phyloP scores from a whole-genome alignment of 371 early-diverging fungal species.

The Saksenaea vasiformis region DNA sequence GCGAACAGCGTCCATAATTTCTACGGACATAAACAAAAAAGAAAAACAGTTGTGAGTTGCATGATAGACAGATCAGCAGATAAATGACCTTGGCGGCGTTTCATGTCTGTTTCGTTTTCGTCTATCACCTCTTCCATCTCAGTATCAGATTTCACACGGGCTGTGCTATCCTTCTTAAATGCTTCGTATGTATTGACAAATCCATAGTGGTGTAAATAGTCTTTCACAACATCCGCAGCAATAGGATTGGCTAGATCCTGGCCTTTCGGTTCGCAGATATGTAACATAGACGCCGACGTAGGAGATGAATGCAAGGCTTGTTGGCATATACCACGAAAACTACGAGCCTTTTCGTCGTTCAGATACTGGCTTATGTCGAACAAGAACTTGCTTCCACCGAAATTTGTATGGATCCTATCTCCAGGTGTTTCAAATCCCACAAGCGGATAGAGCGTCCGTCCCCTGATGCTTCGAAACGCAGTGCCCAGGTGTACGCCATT shows the following conservation, averaged over 20 bases:
- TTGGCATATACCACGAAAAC: background rate
- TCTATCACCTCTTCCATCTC: background rate
- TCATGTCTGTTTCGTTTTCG: background rate
- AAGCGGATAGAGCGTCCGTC: constrained; percentile 63
- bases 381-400: constrained; percentile 66
- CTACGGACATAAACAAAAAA: constrained; percentile 23
- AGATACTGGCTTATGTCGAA: constrained; percentile 69
- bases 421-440: constrained; percentile 86
- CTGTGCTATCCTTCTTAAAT: constrained; percentile 45
- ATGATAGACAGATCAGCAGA: no score
- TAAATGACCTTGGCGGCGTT: background rate
- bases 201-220: constrained; percentile 71
- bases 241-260: constrained; percentile 20
- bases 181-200: constrained; percentile 59
- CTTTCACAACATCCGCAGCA: constrained; percentile 55
- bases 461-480: constrained; percentile 35
- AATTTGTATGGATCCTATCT: constrained; percentile 81
- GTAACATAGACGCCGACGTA: background rate
- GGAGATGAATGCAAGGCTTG: background rate
- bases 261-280: background rate
- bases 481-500: constrained; percentile 85
- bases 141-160: background rate
- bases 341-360: constrained; percentile 25
- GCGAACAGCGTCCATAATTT: constrained; percentile 61
- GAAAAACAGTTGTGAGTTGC: background rate